Conservation (phyloP, 2,329 filamentous ascomycete species). For the Hirsutella thompsonii region DNA sequence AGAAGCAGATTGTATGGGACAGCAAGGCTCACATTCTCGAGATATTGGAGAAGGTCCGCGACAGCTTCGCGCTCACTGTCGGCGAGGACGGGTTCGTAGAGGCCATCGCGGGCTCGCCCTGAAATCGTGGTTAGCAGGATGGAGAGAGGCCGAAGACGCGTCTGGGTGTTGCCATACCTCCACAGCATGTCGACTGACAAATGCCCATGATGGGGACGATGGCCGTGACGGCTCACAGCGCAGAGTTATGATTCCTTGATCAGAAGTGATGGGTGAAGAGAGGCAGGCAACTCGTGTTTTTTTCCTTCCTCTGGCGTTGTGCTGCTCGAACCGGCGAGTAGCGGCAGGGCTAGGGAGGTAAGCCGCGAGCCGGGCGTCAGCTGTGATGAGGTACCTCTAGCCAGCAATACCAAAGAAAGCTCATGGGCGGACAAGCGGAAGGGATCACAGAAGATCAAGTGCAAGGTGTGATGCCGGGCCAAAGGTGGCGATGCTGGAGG, state of each 20-base stretch:
- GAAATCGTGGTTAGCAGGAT: constrained; percentile 14
- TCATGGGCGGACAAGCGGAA: not conserved
- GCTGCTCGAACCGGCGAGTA: too few relatives aligned
- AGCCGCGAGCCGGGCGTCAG: not conserved
- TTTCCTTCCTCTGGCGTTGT: not conserved
- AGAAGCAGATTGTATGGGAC: constrained; percentile 14
- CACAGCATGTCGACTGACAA: constrained; percentile 47
- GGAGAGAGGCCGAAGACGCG: not conserved
- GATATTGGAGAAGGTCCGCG: constrained; percentile 84
- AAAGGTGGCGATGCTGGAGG: not conserved
- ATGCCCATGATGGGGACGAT: constrained; percentile 40
- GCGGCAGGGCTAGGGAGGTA: too few relatives aligned
- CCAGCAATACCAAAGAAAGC: not conserved
- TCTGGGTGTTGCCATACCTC: constrained; percentile 17
- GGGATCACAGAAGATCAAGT: not conserved
- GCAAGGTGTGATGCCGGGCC: not conserved
- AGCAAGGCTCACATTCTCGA: constrained; percentile 71
- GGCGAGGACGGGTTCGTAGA: constrained; percentile 78
- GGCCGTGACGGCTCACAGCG: constrained; percentile 4
- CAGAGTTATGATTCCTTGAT: not conserved
- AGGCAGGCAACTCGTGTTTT: constrained; percentile 1
- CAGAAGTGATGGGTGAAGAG: not conserved
- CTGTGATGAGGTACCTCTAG: not conserved
- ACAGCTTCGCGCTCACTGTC: constrained; percentile 96
- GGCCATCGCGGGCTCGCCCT: constrained; percentile 68